Base-by-base conservation (phyloP, 2,329 filamentous ascomycete genomes). In the Ophiocordyceps camponoti-saundersi region DNA sequence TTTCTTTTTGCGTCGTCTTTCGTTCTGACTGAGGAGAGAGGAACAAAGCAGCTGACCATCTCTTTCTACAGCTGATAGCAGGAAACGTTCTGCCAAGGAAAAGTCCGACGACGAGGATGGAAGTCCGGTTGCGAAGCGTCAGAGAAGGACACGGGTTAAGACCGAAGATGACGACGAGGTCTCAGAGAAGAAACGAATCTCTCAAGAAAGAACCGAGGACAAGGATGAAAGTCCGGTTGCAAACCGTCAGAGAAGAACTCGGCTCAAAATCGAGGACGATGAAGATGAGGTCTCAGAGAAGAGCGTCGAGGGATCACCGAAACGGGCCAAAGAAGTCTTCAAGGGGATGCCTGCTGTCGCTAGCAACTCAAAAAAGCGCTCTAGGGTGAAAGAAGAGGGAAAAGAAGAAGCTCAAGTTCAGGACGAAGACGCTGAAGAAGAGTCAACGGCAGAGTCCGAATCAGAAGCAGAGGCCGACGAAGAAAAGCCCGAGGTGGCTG, bases 401-500 rank as follows among this genome's bases (percentile, higher is more conserved):
- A 18, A 39, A 10, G 8, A 18, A 6, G 16, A 39, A 39, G 2
- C 16, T 18, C 16, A 2, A 3, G 21, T 40, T 6, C 11, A 18
- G n/a, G 36, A 48, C 22, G 44, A 48, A 40, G 34, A 53, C 44
- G 26, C 47, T 2, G 46, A 32, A 30, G 53, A 59, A 26, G 54
- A 55, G 13, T 49, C 53, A 16, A 57, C 58, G 1, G 56, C 55
- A n/a, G 57, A 59, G 44, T 61, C 61, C 10, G 57, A 53, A 13
- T 62, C 62, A 13, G 68, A 69, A 7, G 66, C 64, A 2, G 69
- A 69, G 16, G 70, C 72, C 29, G 68, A 78, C 16, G 71, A 72
- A 3, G 71, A 84, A 56, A 85, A 85, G 58, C 79, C 86, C 2
- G 79, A 82, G 53, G 63, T 80, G 44, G 78, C 79, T 45, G 80